phyloP scores from a whole-genome alignment of 2,329 filamentous ascomycete genomes.

The Akanthomyces muscarius region DNA sequence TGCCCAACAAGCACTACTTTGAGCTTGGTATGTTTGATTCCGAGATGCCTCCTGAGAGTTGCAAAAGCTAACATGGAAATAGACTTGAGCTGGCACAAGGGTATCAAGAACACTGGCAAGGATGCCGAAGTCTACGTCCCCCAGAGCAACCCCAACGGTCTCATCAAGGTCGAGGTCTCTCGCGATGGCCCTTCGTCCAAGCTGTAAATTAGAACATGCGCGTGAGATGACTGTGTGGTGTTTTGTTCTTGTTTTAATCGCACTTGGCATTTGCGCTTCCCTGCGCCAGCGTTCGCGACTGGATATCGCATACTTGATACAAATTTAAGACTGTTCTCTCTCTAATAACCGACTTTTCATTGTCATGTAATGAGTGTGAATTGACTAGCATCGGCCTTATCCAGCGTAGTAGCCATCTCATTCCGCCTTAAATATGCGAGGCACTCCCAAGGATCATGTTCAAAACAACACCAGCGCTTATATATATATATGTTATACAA shows the following conservation, averaged over 20 bases:
- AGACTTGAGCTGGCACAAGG: conserved; percentile 98
- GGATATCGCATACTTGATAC: neutral
- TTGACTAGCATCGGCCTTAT: neutral
- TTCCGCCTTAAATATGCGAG: neutral
- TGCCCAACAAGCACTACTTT: conserved; percentile 99
- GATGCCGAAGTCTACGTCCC: conserved; percentile 95
- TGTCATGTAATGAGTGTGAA: neutral
- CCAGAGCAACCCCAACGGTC: conserved; percentile 86
- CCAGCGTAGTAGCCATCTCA: neutral
- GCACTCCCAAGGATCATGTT: neutral
- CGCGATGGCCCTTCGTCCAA: conserved; percentile 33
- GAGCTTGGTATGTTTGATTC: conserved; percentile 67
- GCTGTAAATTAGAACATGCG: conserved; percentile 3
- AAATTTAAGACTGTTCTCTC: neutral
- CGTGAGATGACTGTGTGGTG: neutral
- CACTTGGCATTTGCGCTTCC: neutral
- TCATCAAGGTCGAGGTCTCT: conserved; percentile 89
- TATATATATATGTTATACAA: conserved; percentile 4
- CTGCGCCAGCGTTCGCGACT: neutral
- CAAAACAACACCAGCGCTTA: neutral
- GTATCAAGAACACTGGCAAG: conserved; percentile 87
- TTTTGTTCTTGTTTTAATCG: neutral
- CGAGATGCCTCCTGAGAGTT: neutral
- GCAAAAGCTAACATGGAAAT: conserved; percentile 21
- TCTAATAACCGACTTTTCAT: neutral